Percentiles rank a stretch among this genome's conserved stretches.
These are phyloP conservation scores for Dioszegia aurantiaca DNA, from an alignment of 768 basidiomycete genomes.

Conservation along the genomic window DNA sequence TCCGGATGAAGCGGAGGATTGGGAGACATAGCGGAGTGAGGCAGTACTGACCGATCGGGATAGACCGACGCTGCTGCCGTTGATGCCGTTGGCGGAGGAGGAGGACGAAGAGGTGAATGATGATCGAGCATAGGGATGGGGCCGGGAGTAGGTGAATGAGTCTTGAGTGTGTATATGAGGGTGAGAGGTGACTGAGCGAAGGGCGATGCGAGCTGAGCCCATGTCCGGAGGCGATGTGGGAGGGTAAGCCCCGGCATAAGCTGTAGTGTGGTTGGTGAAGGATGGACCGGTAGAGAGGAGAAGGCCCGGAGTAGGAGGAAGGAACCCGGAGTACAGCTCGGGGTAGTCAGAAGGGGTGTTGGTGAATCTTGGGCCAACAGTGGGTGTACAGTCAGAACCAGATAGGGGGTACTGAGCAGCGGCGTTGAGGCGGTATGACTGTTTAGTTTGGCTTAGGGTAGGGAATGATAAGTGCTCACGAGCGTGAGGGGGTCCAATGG, in stretches of 20 bases:
- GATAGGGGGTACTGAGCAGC: no score
- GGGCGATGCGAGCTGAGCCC: not conserved
- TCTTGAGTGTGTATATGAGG: not conserved
- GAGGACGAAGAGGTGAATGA: not conserved
- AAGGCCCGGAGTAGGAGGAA: not conserved
- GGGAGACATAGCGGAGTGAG: not conserved
- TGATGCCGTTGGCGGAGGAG: not conserved
- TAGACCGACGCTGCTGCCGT: no score
- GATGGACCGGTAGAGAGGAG: not conserved
- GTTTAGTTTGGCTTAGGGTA: no score
- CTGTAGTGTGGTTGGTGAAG: not conserved
- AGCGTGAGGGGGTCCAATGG: no score
- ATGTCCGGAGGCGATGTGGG: not conserved
- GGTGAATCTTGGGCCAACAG: no score
- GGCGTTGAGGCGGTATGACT: no score
- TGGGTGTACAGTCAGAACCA: no score
- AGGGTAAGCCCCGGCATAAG: no score
- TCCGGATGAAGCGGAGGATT: not conserved
- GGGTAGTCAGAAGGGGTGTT: no score
- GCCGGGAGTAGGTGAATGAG: no score
- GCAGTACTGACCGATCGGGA: not conserved
- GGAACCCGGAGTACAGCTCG: conserved; percentile 4
- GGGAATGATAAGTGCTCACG: no score
- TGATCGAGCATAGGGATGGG: not conserved
- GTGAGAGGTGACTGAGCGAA: not conserved